These are phyloP conservation scores for Litchi chinensis DNA, from an alignment of 345 rosid species.

Conservation along the genomic window DNA sequence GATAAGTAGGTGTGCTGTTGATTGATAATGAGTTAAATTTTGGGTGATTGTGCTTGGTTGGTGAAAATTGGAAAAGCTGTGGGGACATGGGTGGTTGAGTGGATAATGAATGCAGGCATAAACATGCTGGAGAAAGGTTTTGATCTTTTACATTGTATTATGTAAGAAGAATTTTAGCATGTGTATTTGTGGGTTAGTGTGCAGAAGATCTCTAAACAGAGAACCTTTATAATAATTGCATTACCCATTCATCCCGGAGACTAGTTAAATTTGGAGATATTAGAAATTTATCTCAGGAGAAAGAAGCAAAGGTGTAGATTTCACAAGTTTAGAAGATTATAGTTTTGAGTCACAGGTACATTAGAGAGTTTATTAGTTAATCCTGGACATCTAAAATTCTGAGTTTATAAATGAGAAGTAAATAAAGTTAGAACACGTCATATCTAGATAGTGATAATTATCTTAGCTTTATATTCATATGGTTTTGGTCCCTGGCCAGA, in stretches of 20 bases:
- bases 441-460: neutral
- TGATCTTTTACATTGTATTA: neutral
- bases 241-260: neutral
- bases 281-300: neutral
- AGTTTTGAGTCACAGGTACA: neutral
- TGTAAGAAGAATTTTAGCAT: neutral
- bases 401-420: neutral
- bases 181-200: neutral
- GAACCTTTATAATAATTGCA: neutral
- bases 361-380: neutral
- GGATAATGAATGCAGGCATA: neutral
- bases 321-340: neutral
- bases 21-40: constrained; percentile 4
- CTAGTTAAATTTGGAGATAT: neutral
- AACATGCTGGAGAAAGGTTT: neutral
- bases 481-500: neutral
- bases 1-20: neutral
- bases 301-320: neutral
- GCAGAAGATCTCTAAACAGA: neutral
- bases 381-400: neutral
- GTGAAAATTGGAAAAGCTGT: neutral
- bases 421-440: neutral
- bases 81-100: neutral
- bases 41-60: neutral
- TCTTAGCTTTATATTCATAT: neutral